phyloP scores from a whole-genome alignment of 768 basidiomycete genomes.

The Amanita thiersii region DNA sequence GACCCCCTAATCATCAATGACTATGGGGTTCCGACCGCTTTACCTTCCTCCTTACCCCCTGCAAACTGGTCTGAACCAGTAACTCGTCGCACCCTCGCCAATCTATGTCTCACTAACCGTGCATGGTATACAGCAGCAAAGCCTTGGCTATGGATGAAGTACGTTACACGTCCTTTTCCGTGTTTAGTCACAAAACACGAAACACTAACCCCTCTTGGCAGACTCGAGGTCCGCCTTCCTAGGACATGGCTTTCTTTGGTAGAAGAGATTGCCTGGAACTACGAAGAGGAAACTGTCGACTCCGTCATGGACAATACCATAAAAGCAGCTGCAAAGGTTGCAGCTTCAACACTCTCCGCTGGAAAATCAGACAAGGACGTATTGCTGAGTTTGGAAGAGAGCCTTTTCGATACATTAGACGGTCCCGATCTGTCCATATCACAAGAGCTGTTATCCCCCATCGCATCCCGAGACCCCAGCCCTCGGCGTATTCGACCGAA shows the following conservation, averaged over 20 bases:
- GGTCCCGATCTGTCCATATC: constrained; percentile 67
- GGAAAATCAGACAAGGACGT: constrained; percentile 30
- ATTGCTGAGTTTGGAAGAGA: constrained; percentile 47
- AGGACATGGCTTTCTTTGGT: constrained; percentile 79
- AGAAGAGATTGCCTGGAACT: constrained; percentile 70
- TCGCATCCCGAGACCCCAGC: constrained; percentile 77
- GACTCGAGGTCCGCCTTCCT: constrained; percentile 74
- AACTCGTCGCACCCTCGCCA: constrained; percentile 56
- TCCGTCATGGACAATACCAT: constrained; percentile 60
- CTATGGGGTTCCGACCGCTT: constrained; percentile 45
- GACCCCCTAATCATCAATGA: constrained; percentile 54
- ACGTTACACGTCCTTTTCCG: constrained; percentile 13
- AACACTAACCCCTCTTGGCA: constrained; percentile 9
- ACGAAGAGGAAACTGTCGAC: constrained; percentile 58
- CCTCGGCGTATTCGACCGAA: constrained; percentile 68
- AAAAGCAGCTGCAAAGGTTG: constrained; percentile 57
- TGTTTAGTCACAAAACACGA: neutral
- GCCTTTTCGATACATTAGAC: constrained; percentile 48
- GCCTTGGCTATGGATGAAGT: constrained; percentile 81
- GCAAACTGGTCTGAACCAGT: constrained; percentile 62
- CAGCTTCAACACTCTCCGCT: constrained; percentile 34
- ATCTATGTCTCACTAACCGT: constrained; percentile 69
- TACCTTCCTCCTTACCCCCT: constrained; percentile 70
- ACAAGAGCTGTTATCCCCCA: constrained; percentile 68
- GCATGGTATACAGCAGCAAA: constrained; percentile 79